A percentile compares a stretch with the other conserved stretches of the same genome.
Conservation (phyloP, 108 stramenopile species). For the Nitzschia putrida region DNA sequence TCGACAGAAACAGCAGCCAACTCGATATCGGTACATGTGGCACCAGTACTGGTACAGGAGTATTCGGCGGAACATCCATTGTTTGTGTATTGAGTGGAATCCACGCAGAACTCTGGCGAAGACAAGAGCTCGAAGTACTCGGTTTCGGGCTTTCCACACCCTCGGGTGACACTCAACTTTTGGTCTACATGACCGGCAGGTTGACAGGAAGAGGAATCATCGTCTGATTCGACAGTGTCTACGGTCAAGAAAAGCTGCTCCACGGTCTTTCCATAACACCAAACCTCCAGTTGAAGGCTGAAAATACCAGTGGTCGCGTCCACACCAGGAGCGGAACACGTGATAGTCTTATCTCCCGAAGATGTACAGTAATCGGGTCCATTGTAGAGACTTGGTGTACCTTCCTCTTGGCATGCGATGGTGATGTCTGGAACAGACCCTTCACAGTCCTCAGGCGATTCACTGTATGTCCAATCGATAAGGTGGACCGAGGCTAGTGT, state of each 20-base stretch:
- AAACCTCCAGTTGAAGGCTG: background rate
- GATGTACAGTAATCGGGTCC: background rate
- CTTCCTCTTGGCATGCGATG: constrained; percentile 6
- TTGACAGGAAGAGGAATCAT: background rate
- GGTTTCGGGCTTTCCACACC: constrained; percentile 6
- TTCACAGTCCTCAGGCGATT: background rate
- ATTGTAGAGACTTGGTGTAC: background rate
- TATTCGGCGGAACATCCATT: constrained; percentile 6
- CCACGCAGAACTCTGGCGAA: constrained; percentile 8
- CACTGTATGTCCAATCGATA: constrained; percentile 21
- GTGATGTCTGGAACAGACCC: constrained; percentile 14
- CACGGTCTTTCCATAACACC: constrained; percentile 6
- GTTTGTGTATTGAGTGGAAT: background rate
- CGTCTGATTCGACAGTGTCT: background rate
- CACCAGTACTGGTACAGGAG: background rate
- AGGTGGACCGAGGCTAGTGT: constrained; percentile 5
- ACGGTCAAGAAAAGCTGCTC: constrained; percentile 13
- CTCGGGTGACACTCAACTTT: background rate
- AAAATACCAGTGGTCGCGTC: background rate
- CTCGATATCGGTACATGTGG: background rate
- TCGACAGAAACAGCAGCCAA: background rate
- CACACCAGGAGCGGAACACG: constrained; percentile 12
- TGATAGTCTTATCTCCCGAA: background rate
- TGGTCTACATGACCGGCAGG: constrained; percentile 9
- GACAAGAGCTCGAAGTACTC: background rate